Base-by-base conservation (phyloP, 768 basidiomycete genomes). In the Daedaleopsis nitida region DNA sequence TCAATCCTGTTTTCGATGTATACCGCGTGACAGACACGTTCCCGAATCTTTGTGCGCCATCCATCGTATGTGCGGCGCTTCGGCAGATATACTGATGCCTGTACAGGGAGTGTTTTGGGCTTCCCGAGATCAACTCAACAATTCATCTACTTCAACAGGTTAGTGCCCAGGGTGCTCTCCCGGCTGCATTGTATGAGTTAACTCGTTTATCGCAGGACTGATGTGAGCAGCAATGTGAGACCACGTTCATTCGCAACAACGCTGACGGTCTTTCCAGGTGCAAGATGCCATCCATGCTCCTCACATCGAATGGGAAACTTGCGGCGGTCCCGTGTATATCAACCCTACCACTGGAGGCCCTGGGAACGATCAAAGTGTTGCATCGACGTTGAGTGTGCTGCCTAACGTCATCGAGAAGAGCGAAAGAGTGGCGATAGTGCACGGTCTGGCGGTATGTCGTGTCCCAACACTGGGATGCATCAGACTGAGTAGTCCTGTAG, bases 101-200 rank as follows among this genome's bases (percentile, higher is more conserved):
- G 11, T 23, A 72, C 84, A n/a, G 90, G 87, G 89, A 89, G 90
- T 62, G 88, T 91, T 2, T 83, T 91, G 37, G 89, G 88, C n/a
- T 90, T 87, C 81, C 89, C 89, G 80, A 66, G 70, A 17, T 67
- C 80, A 8, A 84, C 81, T 1, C 82, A 84, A 66, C 71, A 84
- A 62, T 84, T 84, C 62, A 73, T 83, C 35, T 84, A 83, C 67
- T 84, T 84, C 72, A 83, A 84, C 56, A 70, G 81, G 78, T 60
- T 6, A 32, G 64, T 59, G 4, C 5, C 13, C 27, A 49, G 8
- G 9, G 23, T 27, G 17, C 21, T 45, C 16, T 21, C n/a, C 42
- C 12, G 14, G 44, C 13, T 47, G 10, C 19, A 14, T 17, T 21
- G 14, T 57, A 38, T 52, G 23, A 55, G 49, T 38, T 39, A 21